Percentiles rank a stretch among this genome's conserved stretches.
Evolutionary conservation across 352 stramenopile species (phyloP).

Genomic region (Pythium folliculosum): DNA sequence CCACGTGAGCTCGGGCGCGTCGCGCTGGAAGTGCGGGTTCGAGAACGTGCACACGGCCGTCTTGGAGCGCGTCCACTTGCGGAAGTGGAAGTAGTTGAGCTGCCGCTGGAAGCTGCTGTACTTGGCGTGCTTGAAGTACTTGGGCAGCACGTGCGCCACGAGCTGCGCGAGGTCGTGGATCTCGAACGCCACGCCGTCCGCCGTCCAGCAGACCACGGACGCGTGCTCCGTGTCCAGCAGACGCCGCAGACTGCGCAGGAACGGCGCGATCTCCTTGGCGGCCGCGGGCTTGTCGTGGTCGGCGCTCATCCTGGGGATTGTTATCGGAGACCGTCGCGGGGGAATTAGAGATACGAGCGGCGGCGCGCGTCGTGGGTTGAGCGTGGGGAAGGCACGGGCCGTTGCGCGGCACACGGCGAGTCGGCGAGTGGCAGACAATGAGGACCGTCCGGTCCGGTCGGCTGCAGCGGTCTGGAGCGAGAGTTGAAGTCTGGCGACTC

Average conservation of each 20-base stretch:
- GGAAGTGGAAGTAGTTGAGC: constrained; percentile 81
- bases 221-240: constrained; percentile 60
- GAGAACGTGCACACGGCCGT: constrained; percentile 38
- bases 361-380: neutral
- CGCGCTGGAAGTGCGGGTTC: constrained; percentile 53
- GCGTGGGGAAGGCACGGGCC: too few species aligned
- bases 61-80: constrained; percentile 43
- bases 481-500: constrained; percentile 3
- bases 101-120: constrained; percentile 87
- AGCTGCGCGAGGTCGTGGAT: constrained; percentile 45
- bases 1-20: constrained; percentile 57
- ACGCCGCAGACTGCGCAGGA: constrained; percentile 62
- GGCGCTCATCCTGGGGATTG: too few species aligned
- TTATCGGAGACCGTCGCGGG: too few species aligned
- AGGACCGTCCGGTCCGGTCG: too few species aligned
- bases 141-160: constrained; percentile 70
- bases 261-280: constrained; percentile 63
- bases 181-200: constrained; percentile 36
- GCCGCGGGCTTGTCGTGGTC: neutral
- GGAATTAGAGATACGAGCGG: too few species aligned
- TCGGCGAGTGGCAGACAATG: constrained; percentile 5
- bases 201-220: constrained; percentile 37
- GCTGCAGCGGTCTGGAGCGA: too few species aligned
- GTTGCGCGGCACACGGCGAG: constrained; percentile 7
- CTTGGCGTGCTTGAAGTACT: constrained; percentile 86